Evolutionary conservation across 306 rosid species (phyloP).

Genomic region (Castanopsis chinensis): DNA sequence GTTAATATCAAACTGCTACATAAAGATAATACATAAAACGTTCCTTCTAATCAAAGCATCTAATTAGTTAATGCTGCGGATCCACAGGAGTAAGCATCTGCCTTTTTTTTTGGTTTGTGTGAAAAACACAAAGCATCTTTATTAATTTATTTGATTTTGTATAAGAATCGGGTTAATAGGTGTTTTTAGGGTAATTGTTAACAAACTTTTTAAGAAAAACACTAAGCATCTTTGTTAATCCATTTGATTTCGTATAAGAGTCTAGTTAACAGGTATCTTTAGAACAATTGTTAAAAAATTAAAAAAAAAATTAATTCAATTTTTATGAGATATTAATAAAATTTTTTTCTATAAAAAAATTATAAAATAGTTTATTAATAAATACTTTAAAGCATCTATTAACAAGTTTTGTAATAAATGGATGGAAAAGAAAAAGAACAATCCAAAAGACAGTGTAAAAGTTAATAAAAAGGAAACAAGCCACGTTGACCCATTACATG

Average conservation of each 20-base stretch:
- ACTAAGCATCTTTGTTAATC: too few species aligned
- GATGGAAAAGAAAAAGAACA: background rate
- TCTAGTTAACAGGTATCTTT: accelerated
- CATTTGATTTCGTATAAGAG: too few species aligned
- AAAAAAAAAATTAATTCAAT: too few species aligned
- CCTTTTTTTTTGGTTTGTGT: background rate
- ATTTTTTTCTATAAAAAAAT: too few species aligned
- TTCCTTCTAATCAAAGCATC: constrained; percentile 10
- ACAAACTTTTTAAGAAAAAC: too few species aligned
- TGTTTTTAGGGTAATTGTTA: accelerated
- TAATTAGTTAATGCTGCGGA: constrained; percentile 22
- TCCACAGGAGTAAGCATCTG: constrained; percentile 29
- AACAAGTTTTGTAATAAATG: background rate
- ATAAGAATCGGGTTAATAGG: accelerated
- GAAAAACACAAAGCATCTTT: too few species aligned
- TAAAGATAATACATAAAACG: background rate
- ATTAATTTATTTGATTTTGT: too few species aligned
- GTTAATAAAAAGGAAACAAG: background rate
- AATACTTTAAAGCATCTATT: too few species aligned
- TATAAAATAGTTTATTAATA: too few species aligned
- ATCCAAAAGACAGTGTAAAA: background rate
- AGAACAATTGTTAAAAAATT: too few species aligned
- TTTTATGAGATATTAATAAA: too few species aligned
- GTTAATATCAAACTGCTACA: background rate
- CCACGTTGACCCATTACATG: constrained; percentile 12